Percentiles rank a stretch among this genome's conserved stretches.
These are phyloP conservation scores for Actinomortierella wolfii DNA, from an alignment of 371 early-diverging fungal genomes.

Conservation along the genomic window DNA sequence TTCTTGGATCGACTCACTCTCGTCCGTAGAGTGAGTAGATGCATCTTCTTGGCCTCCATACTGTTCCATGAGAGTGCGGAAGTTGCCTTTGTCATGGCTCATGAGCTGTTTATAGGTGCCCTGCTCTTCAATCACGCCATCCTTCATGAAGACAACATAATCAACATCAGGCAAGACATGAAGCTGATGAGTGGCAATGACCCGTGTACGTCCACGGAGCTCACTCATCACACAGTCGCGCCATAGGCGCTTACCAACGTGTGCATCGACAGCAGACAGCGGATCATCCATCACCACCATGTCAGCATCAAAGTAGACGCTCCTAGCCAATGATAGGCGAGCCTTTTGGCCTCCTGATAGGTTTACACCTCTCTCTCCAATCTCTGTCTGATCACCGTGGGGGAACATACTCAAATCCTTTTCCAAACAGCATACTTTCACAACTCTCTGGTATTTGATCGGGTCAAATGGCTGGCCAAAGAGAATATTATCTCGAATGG, in stretches of 20 bases:
- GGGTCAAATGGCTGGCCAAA: conserved; percentile 72
- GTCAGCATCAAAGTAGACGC: conserved; percentile 59
- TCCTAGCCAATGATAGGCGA: conserved; percentile 54
- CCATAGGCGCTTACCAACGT: conserved; percentile 54
- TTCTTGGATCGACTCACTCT: too few species aligned
- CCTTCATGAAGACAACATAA: conserved; percentile 59
- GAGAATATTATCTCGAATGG: conserved; percentile 78
- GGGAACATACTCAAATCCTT: conserved; percentile 78
- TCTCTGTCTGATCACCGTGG: conserved; percentile 84
- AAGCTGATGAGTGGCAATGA: conserved; percentile 54
- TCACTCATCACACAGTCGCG: conserved; percentile 49
- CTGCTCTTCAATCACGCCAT: conserved; percentile 61
- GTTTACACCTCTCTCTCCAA: conserved; percentile 71
- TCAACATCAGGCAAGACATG: conserved; percentile 54
- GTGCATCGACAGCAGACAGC: conserved; percentile 80
- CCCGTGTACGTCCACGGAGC: conserved; percentile 44
- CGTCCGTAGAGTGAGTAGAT: too few species aligned
- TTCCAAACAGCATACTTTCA: conserved; percentile 68
- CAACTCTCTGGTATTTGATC: conserved; percentile 61
- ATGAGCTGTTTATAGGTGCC: conserved; percentile 54
- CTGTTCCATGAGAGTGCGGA: conserved; percentile 52
- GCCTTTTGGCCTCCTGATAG: conserved; percentile 43
- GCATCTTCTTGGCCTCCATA: conserved; percentile 48
- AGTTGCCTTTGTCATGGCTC: conserved; percentile 43
- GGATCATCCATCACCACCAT: conserved; percentile 76